A percentile compares a stretch with the other conserved stretches of the same genome.
Conservation (phyloP, 805 yeast genomes). For the Yarrowia osloensis region DNA sequence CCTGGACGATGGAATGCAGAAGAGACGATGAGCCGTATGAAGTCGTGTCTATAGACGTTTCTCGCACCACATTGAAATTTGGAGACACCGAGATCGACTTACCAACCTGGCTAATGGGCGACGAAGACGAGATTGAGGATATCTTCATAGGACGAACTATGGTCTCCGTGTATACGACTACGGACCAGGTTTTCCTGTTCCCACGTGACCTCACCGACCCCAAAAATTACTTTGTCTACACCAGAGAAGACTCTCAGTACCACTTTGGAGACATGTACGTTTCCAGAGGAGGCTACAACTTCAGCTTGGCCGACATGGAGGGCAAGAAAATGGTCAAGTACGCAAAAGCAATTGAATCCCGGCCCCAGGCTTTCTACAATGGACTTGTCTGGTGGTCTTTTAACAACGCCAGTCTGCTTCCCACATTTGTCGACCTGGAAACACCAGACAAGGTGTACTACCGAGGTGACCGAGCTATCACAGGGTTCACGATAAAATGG, state of each 20-base stretch:
- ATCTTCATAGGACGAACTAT: too few relatives aligned
- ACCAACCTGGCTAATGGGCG: too few relatives aligned
- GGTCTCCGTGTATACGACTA: too few relatives aligned
- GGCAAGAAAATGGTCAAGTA: background rate
- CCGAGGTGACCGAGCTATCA: background rate
- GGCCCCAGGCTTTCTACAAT: background rate
- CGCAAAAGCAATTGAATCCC: background rate
- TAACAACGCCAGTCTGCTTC: background rate
- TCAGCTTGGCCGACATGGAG: background rate
- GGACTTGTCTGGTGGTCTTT: background rate
- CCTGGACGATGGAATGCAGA: background rate
- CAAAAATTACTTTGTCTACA: too few relatives aligned
- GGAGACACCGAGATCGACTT: too few relatives aligned
- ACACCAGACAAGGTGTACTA: background rate
- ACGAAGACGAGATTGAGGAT: too few relatives aligned
- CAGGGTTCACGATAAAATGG: background rate
- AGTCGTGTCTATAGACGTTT: background rate
- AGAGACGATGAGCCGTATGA: background rate
- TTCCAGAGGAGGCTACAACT: background rate
- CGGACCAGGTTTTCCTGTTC: background rate
- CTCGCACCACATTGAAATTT: too few relatives aligned
- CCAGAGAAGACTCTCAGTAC: background rate
- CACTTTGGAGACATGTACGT: background rate
- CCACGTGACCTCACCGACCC: background rate
- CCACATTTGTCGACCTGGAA: background rate